Conservation (phyloP, 192 early-diverging fungal genomes). For the Ambispora gerdemannii region DNA sequence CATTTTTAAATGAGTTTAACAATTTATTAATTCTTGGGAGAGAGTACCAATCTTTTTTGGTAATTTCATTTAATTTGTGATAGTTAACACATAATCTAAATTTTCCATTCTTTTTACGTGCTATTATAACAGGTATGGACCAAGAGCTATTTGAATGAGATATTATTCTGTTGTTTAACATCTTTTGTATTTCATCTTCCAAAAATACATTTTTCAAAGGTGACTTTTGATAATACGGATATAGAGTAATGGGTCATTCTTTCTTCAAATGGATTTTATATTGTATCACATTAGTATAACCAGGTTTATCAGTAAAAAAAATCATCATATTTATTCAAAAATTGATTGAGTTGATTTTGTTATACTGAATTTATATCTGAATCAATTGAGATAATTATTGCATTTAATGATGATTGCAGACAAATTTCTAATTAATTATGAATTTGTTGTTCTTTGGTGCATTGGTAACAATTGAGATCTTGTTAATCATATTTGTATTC, state of each 20-base stretch:
- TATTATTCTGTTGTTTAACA: background rate
- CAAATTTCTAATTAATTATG: too few relatives aligned
- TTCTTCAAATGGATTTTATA: too few relatives aligned
- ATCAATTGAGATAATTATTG: too few relatives aligned
- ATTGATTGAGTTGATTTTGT: too few relatives aligned
- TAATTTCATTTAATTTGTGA: constrained; percentile 44
- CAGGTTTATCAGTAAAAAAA: too few relatives aligned
- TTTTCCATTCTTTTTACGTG: constrained; percentile 45
- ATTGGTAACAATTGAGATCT: too few relatives aligned
- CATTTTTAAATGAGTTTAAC: constrained; percentile 32
- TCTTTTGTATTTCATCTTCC: background rate
- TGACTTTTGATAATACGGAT: background rate
- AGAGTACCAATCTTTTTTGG: constrained; percentile 38
- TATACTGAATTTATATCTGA: too few relatives aligned
- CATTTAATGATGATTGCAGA: too few relatives aligned
- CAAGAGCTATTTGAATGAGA: background rate
- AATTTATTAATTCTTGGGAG: constrained; percentile 49
- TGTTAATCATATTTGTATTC: too few relatives aligned
- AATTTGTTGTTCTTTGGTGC: too few relatives aligned
- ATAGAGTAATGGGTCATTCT: background rate
- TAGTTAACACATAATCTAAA: constrained; percentile 55
- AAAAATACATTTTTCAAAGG: background rate
- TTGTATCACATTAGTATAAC: too few relatives aligned
- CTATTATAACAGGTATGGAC: constrained; percentile 33
- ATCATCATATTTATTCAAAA: too few relatives aligned